phyloP scores from a whole-genome alignment of 352 stramenopile genomes.

The Phytophthora citricola region DNA sequence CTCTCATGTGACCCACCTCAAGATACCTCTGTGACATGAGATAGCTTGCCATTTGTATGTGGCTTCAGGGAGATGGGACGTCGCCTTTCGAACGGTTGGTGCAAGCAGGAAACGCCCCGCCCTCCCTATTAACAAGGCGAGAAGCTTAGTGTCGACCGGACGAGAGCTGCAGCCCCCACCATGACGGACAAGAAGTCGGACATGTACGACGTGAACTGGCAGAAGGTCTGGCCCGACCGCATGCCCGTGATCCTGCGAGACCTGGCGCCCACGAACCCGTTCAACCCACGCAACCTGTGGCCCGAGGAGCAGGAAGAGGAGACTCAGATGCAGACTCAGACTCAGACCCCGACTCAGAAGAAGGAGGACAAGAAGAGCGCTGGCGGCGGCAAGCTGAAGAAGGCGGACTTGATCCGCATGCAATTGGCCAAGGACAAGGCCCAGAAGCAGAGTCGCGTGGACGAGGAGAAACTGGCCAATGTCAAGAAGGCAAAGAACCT shows the following conservation, averaged over 20 bases:
- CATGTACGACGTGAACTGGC: slow-evolving; percentile 89
- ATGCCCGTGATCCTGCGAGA: slow-evolving; percentile 90
- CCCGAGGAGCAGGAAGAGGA: slow-evolving; percentile 77
- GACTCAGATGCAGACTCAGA: slow-evolving; percentile 29
- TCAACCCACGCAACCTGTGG: slow-evolving; percentile 89
- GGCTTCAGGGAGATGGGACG: slow-evolving; percentile 7
- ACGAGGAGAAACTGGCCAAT: slow-evolving; percentile 90
- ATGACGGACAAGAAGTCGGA: slow-evolving; percentile 80
- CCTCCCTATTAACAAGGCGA: slow-evolving; percentile 11
- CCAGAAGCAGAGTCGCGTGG: slow-evolving; percentile 88
- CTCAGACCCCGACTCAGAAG: slow-evolving; percentile 10
- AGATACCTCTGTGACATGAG: slow-evolving; percentile 35
- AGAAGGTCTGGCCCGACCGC: slow-evolving; percentile 89
- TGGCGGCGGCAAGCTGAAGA: slow-evolving; percentile 73
- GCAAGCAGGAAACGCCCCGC: slow-evolving; percentile 13
- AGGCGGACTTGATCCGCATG: slow-evolving; percentile 87
- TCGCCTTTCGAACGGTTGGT: slow-evolving; percentile 27
- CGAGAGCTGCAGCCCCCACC: neutral
- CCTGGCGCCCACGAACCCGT: slow-evolving; percentile 83
- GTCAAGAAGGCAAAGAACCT: slow-evolving; percentile 86
- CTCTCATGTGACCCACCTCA: slow-evolving; percentile 15
- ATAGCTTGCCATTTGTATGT: slow-evolving; percentile 21
- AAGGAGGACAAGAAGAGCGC: slow-evolving; percentile 29
- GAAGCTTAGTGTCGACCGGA: neutral
- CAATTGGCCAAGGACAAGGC: slow-evolving; percentile 89